Base-by-base conservation (phyloP, 331 rosid genomes). In the Malus hybrid region DNA sequence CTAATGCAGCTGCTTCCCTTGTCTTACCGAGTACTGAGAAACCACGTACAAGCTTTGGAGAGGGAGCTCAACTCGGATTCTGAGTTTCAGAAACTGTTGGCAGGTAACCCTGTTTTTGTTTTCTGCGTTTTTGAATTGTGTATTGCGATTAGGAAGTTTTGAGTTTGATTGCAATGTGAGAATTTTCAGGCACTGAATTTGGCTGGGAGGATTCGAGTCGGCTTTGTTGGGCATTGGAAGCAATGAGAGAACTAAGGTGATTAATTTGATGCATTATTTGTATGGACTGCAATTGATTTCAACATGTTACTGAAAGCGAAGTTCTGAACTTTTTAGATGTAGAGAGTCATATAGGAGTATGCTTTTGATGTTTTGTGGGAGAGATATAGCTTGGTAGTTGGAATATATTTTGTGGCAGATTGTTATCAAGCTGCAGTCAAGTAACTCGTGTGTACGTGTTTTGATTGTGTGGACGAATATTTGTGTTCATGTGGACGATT, bases 161-260 rank as follows among this genome's bases (percentile, higher is more conserved):
- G 44, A 29, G n/a, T 56, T 65, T 55, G 26, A 65, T 64, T 42
- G 63, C 29, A 18, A 53, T 63, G 66, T 72, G 58, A 36, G 44
- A 24, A 6, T 2, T 13, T 78, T 36, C 66, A 79, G 82, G 61
- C 76, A 11, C 58, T 33, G 70, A 14, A 42, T 55, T 26, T 42
- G 39, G 19, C 14, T 32, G 63, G n/a, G 70, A 73, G 78, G 70
- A 30, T 30, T 65, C 33, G 2, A 79, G 72, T 60, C 70, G 18
- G 67, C 70, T 79, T 20, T 58, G 68, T 16, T 60, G 74, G 63
- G 82, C 75, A 68, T 73, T 67, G 82, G 82, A 73, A 67, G 32
- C 75, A 67, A 60, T 46, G 78, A 79, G 75, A 79, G 61, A 67
- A 79, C 75, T 11, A 73, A 42, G 48, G 48, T 10, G 14, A 10